Evolutionary conservation across 2,329 filamentous ascomycete genomes (phyloP).

Genomic region (Xylaria sp.): DNA sequence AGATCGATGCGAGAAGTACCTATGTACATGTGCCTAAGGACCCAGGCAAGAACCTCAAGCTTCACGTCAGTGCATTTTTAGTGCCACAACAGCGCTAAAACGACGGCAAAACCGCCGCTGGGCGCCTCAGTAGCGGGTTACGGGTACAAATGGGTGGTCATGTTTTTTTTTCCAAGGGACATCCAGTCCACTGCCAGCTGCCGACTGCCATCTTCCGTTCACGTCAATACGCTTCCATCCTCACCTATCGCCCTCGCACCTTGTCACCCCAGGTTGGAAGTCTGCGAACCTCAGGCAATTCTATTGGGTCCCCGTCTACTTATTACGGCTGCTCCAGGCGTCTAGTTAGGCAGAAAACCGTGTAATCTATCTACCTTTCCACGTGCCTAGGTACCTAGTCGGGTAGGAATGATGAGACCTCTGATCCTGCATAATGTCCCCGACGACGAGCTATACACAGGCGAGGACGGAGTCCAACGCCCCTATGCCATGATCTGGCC

Average conservation of each 20-base stretch:
- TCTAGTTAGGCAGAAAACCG: background rate
- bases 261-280: background rate
- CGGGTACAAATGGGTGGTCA: conserved; percentile 11
- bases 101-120: conserved; percentile 8
- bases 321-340: no score
- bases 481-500: conserved; percentile 69
- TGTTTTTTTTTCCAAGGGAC: conserved; percentile 6
- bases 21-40: background rate
- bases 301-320: background rate
- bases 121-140: background rate
- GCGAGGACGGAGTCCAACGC: conserved; percentile 65
- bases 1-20: no score
- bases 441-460: conserved; percentile 68
- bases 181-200: conserved; percentile 1
- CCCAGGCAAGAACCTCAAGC: background rate
- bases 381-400: background rate
- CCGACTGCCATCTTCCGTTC: background rate
- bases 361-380: background rate
- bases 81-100: no score
- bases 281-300: background rate
- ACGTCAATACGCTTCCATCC: no score
- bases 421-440: conserved; percentile 70
- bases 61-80: background rate
- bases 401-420: conserved; percentile 56
- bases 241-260: no score